phyloP scores from a whole-genome alignment of 2,329 filamentous ascomycete genomes.

The Neospermospora avenae region DNA sequence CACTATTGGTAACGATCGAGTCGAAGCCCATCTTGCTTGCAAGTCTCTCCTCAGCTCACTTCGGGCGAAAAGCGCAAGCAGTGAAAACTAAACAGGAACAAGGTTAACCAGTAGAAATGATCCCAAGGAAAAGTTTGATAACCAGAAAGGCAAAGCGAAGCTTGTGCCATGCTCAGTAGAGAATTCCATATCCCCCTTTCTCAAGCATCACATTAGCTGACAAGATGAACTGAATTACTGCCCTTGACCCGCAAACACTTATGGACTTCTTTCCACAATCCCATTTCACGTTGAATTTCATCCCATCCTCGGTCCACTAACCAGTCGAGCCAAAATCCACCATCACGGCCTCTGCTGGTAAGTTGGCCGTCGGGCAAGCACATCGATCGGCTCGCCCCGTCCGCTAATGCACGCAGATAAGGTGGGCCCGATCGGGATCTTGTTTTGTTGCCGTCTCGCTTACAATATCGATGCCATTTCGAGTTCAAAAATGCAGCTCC shows the following conservation, averaged over 20 bases:
- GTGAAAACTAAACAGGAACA: background rate
- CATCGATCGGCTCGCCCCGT: background rate
- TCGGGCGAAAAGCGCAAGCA: background rate
- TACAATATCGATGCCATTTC: background rate
- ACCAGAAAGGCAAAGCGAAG: too few relatives aligned
- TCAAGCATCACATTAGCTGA: too few relatives aligned
- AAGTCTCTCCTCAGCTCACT: too few relatives aligned
- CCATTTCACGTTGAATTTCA: background rate
- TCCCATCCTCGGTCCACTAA: background rate
- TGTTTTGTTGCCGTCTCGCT: background rate
- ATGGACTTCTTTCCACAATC: too few relatives aligned
- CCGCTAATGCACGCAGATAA: background rate
- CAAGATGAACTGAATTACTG: too few relatives aligned
- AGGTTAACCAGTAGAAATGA: background rate
- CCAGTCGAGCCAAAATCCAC: background rate
- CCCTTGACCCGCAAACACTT: too few relatives aligned
- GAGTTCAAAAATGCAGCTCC: background rate
- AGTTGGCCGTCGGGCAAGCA: conserved; percentile 11
- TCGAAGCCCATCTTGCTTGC: conserved; percentile 36
- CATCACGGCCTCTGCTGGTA: background rate
- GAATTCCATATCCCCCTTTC: too few relatives aligned
- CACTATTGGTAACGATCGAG: conserved; percentile 41
- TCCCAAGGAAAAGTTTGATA: too few relatives aligned
- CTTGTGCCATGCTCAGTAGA: too few relatives aligned
- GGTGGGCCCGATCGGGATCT: background rate